Evolutionary conservation across 176 grass and related monocot species (phyloP).

Genomic region (Guadua angustifolia): DNA sequence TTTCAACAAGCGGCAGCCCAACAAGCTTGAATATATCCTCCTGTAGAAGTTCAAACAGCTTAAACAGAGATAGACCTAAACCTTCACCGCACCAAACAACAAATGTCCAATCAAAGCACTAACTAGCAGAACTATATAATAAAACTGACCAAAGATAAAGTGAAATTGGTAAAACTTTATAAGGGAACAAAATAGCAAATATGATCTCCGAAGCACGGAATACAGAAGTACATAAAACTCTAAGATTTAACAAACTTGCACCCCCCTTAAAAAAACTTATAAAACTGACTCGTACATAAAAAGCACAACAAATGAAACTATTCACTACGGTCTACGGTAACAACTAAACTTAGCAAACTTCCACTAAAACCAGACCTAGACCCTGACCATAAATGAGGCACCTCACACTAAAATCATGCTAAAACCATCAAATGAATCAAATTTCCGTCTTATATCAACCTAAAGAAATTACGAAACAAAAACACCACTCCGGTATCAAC

Average conservation of each 20-base stretch:
- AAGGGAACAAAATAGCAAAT: not conserved
- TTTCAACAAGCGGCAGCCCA: slow-evolving; percentile 84
- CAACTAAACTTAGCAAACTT: slow-evolving; percentile 14
- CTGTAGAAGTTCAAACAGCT: slow-evolving; percentile 47
- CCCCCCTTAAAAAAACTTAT: not conserved
- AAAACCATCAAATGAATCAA: not conserved
- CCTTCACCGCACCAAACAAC: slow-evolving; percentile 13
- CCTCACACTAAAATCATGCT: slow-evolving; percentile 15
- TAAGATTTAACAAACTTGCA: not conserved
- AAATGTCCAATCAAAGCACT: not conserved
- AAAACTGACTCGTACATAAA: not conserved
- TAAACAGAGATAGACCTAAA: slow-evolving; percentile 19
- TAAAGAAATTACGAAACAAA: not conserved
- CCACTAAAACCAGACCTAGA: not conserved
- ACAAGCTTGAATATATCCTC: slow-evolving; percentile 88
- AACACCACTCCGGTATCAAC: not conserved
- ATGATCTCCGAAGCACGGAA: not conserved
- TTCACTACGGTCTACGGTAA: not conserved
- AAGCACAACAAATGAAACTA: not conserved
- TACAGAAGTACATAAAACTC: not conserved
- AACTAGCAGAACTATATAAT: not conserved
- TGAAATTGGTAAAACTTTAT: not conserved
- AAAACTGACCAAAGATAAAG: slow-evolving; percentile 22
- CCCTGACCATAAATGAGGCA: slow-evolving; percentile 1
- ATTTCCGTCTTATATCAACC: not conserved